phyloP scores from a whole-genome alignment of 2,329 filamentous ascomycete species.

The Penicillium sp. region DNA sequence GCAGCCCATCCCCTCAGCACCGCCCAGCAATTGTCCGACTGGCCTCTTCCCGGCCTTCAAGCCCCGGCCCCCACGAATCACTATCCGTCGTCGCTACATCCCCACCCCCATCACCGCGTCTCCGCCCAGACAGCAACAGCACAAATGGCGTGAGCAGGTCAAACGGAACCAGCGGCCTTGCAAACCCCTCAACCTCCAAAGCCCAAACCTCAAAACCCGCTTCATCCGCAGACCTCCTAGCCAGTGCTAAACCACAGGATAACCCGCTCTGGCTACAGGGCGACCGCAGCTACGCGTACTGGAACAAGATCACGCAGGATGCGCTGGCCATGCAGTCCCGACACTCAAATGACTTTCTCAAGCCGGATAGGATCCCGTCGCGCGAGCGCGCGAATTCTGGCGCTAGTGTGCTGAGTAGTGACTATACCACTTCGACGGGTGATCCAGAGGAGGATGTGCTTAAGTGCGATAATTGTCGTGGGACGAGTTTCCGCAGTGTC shows the following conservation, averaged over 20 bases:
- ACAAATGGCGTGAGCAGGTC: constrained; percentile 14
- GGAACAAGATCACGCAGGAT: constrained; percentile 47
- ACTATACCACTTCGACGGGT: constrained; percentile 45
- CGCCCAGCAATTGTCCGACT: constrained; percentile 14
- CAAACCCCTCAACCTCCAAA: neutral
- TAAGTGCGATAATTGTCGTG: constrained; percentile 59
- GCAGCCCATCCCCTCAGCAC: constrained; percentile 52
- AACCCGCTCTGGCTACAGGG: constrained; percentile 52
- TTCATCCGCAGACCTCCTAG: constrained; percentile 23
- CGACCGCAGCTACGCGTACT: constrained; percentile 54
- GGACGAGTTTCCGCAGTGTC: constrained; percentile 62
- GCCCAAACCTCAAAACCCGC: neutral
- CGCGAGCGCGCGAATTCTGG: constrained; percentile 42
- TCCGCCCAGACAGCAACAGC: constrained; percentile 22
- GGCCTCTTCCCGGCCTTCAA: constrained; percentile 24
- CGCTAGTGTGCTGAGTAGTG: constrained; percentile 58
- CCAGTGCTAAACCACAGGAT: constrained; percentile 25
- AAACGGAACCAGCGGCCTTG: constrained; percentile 9
- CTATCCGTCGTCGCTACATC: constrained; percentile 28
- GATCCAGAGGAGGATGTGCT: constrained; percentile 51
- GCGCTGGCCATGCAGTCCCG: constrained; percentile 34
- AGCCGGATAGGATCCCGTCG: constrained; percentile 19
- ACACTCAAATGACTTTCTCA: constrained; percentile 18
- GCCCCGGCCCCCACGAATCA: constrained; percentile 26
- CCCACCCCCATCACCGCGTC: constrained; percentile 27